phyloP scores from a whole-genome alignment of 768 basidiomycete species.

The Lyophyllum atratum region DNA sequence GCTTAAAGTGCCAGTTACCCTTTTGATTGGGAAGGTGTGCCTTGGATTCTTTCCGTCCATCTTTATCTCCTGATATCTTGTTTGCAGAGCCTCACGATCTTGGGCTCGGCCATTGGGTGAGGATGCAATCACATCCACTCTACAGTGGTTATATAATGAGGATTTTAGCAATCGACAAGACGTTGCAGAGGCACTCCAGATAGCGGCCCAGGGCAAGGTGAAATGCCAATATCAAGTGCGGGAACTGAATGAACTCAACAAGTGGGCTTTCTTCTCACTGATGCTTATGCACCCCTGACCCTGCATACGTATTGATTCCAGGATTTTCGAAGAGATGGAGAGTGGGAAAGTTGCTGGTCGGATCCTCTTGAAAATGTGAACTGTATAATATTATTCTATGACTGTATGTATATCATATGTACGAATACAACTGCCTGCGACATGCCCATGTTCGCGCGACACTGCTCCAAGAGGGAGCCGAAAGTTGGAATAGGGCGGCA shows the following conservation, averaged over 20 bases:
- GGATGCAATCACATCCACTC: background rate
- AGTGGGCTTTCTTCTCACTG: constrained; percentile 35
- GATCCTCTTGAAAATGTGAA: constrained; percentile 20
- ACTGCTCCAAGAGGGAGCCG: background rate
- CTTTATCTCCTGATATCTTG: background rate
- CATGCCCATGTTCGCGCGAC: background rate
- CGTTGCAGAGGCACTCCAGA: constrained; percentile 71
- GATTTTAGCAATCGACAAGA: constrained; percentile 70
- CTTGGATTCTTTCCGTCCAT: constrained; percentile 1
- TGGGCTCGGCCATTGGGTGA: constrained; percentile 43
- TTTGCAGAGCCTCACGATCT: constrained; percentile 43
- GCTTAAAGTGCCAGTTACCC: constrained; percentile 52
- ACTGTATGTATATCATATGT: background rate
- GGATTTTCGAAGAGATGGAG: constrained; percentile 29
- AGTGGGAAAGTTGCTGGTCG: constrained; percentile 34
- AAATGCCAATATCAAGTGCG: constrained; percentile 52
- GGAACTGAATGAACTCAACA: constrained; percentile 50
- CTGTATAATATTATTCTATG: background rate
- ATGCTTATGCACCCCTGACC: background rate
- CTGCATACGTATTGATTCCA: constrained; percentile 4
- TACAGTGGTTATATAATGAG: background rate
- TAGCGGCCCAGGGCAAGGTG: constrained; percentile 71
- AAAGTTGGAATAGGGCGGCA: no score
- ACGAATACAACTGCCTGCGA: background rate
- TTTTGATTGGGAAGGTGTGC: constrained; percentile 36